Evolutionary conservation across 2,329 filamentous ascomycete species (phyloP).

Genomic region (Akanthomyces uredinophilus): DNA sequence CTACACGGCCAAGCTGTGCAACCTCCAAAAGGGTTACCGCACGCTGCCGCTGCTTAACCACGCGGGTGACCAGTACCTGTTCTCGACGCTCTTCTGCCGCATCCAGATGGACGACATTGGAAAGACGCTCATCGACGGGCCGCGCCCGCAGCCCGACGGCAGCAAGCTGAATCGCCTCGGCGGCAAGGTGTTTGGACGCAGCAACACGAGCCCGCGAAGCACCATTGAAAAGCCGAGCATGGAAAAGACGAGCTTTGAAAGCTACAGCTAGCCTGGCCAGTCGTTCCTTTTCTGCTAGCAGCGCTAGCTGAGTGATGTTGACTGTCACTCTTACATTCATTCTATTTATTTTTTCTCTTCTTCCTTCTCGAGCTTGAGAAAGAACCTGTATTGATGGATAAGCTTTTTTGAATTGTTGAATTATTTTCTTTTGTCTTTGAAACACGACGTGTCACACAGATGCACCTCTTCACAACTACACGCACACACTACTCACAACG

Average conservation of each 20-base stretch:
- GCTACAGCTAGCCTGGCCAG: not conserved
- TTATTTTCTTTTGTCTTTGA: conserved; percentile 1
- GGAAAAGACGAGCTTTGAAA: conserved; percentile 44
- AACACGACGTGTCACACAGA: conserved; percentile 6
- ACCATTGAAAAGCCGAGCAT: conserved; percentile 49
- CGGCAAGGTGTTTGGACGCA: conserved; percentile 53
- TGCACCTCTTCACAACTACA: not conserved
- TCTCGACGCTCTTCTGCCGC: conserved; percentile 89
- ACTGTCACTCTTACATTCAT: not conserved
- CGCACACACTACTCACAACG: conserved; percentile 2
- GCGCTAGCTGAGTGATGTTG: conserved; percentile 14
- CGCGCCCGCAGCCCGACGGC: conserved; percentile 34
- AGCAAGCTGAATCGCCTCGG: conserved; percentile 53
- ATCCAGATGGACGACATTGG: conserved; percentile 62
- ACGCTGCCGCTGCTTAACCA: conserved; percentile 85
- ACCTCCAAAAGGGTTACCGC: conserved; percentile 85
- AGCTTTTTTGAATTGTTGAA: not conserved
- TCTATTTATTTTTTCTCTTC: not conserved
- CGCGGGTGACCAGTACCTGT: conserved; percentile 87
- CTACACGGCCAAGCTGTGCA: conserved; percentile 88
- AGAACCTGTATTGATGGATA: conserved; percentile 8
- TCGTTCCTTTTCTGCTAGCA: not conserved
- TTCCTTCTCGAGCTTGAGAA: not conserved
- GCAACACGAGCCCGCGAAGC: conserved; percentile 45
- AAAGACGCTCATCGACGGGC: conserved; percentile 51